Conservation (phyloP, 2,329 filamentous ascomycete genomes). For the Xylaria sp. region DNA sequence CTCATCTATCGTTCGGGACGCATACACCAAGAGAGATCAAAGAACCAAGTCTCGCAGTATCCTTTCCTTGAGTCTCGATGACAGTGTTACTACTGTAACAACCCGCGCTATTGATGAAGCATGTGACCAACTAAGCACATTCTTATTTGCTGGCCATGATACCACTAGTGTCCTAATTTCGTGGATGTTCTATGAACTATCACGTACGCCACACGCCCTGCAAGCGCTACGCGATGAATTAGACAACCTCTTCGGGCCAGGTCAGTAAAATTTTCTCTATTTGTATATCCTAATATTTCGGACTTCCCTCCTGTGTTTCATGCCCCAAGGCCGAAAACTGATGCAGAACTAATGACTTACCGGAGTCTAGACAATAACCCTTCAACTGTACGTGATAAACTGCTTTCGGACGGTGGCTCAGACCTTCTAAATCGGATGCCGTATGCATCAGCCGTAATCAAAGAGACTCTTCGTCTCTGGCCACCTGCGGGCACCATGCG, state of each 20-base stretch:
- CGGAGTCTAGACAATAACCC: conserved; percentile 19
- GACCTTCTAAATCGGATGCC: conserved; percentile 30
- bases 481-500: conserved; percentile 31
- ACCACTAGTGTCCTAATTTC: conserved; percentile 14
- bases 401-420: neutral
- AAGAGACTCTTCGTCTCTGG: conserved; percentile 32
- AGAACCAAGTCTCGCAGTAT: conserved; percentile 20
- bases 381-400: neutral
- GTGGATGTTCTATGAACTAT: conserved; percentile 5
- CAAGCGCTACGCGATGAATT: neutral
- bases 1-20: conserved; percentile 5
- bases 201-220: neutral
- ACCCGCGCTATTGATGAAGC: conserved; percentile 21
- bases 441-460: conserved; percentile 32
- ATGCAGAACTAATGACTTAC: neutral
- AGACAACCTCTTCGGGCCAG: conserved; percentile 2
- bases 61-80: conserved; percentile 22
- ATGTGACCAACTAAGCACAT: conserved; percentile 34
- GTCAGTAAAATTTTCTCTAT: neutral
- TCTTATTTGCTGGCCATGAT: conserved; percentile 36
- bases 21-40: conserved; percentile 10
- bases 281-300: no score
- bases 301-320: no score
- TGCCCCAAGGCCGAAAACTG: no score
- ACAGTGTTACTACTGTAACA: neutral